Evolutionary conservation across 2,329 filamentous ascomycete species (phyloP).

Genomic region (Colletotrichum sp.): DNA sequence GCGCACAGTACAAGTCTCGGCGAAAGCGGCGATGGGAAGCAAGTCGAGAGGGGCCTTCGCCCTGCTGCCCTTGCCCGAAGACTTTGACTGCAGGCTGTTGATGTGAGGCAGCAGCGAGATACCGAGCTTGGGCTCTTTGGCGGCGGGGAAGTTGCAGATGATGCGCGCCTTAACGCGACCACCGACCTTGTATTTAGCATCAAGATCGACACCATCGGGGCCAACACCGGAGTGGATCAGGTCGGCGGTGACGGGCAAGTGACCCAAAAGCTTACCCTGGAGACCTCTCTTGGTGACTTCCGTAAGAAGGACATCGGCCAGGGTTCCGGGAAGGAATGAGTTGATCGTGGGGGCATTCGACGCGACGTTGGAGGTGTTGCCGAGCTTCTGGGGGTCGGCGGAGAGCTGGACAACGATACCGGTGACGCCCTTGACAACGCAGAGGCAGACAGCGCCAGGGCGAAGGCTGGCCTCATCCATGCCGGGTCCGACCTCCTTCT

Average conservation of each 20-base stretch:
- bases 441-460: constrained; percentile 85
- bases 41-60: constrained; percentile 57
- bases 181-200: constrained; percentile 81
- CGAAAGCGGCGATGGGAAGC: constrained; percentile 74
- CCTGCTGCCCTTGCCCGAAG: constrained; percentile 44
- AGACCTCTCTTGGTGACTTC: constrained; percentile 79
- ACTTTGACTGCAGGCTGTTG: constrained; percentile 63
- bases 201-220: constrained; percentile 71
- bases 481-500: constrained; percentile 76
- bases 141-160: constrained; percentile 83
- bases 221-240: constrained; percentile 85
- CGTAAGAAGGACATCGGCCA: constrained; percentile 82
- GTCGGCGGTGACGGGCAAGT: constrained; percentile 90
- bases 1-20: constrained; percentile 79
- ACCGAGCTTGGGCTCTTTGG: constrained; percentile 82
- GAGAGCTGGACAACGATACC: constrained; percentile 89
- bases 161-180: constrained; percentile 86
- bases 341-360: constrained; percentile 85
- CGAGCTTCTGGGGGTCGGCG: constrained; percentile 72
- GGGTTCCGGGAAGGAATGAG: constrained; percentile 89
- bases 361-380: constrained; percentile 69
- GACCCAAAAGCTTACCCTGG: constrained; percentile 88
- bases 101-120: constrained; percentile 90
- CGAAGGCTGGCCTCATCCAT: constrained; percentile 73
- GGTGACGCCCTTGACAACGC: constrained; percentile 77